Percentiles rank a stretch among this genome's conserved stretches.
phyloP scores from a whole-genome alignment of 176 grass and related monocot species.

The Musa schizocarpa region DNA sequence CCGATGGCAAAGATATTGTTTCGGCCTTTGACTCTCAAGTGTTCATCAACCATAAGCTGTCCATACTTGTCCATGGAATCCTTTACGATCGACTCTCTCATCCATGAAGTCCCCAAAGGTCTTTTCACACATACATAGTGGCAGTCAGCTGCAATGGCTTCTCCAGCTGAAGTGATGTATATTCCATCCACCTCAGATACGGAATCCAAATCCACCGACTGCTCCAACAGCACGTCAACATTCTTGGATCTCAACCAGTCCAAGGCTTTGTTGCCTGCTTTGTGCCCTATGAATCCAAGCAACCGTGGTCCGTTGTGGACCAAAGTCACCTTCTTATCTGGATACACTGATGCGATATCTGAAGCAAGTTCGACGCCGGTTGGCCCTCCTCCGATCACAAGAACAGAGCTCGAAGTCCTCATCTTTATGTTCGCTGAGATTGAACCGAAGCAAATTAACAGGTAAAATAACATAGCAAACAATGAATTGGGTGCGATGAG shows the following conservation, averaged over 20 bases:
- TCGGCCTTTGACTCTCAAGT: slow-evolving; percentile 30
- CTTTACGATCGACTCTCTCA: slow-evolving; percentile 21
- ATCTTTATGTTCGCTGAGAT: slow-evolving; percentile 36
- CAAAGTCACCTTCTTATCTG: slow-evolving; percentile 50
- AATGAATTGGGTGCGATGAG: too few relatives aligned
- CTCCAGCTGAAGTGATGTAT: slow-evolving; percentile 50
- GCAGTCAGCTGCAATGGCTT: slow-evolving; percentile 41
- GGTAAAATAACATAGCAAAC: too few relatives aligned
- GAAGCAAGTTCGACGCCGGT: slow-evolving; percentile 57
- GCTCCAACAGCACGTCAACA: slow-evolving; percentile 55
- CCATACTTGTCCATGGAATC: slow-evolving; percentile 26
- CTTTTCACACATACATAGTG: slow-evolving; percentile 38
- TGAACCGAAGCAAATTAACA: too few relatives aligned
- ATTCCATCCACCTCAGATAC: background rate
- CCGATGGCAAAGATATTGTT: slow-evolving; percentile 62
- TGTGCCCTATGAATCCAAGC: slow-evolving; percentile 33
- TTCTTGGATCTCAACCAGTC: slow-evolving; percentile 64
- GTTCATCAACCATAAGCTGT: slow-evolving; percentile 29
- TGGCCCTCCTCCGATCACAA: slow-evolving; percentile 57
- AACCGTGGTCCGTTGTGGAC: slow-evolving; percentile 44
- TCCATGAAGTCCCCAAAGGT: slow-evolving; percentile 41
- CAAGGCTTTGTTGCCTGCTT: slow-evolving; percentile 44
- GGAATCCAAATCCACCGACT: slow-evolving; percentile 31
- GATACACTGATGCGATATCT: slow-evolving; percentile 41
- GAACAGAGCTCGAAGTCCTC: slow-evolving; percentile 21